phyloP scores from a whole-genome alignment of 2,329 filamentous ascomycete species.

The Phyllosticta citriasiana region DNA sequence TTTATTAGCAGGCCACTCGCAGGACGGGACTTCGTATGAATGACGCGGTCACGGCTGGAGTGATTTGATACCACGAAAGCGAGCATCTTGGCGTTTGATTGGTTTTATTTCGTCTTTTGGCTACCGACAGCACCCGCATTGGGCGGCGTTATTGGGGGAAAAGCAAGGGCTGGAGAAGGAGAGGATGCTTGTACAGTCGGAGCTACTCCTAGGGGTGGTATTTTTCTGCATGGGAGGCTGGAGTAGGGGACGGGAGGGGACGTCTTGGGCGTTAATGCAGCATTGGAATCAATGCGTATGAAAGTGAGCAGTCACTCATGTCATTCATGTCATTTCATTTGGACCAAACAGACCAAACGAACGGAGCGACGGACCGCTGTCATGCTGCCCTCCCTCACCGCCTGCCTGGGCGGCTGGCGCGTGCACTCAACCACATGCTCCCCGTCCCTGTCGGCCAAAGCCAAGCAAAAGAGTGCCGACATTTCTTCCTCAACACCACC shows the following conservation, averaged over 20 bases:
- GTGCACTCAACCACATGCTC: not conserved
- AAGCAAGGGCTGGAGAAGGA: not conserved
- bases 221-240: not conserved
- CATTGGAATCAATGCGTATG: not conserved
- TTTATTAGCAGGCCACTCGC: not conserved
- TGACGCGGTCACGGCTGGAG: not conserved
- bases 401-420: not conserved
- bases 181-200: not conserved
- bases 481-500: not conserved
- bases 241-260: no score
- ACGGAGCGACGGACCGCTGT: not conserved
- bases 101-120: not conserved
- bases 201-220: not conserved
- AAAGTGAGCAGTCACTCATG: not conserved
- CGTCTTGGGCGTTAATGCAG: not conserved
- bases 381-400: not conserved
- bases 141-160: constrained; percentile 3
- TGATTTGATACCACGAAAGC: constrained; percentile 2
- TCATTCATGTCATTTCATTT: no score
- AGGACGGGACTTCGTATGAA: not conserved
- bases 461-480: not conserved
- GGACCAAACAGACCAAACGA: not conserved
- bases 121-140: not conserved
- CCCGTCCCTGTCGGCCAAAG: not conserved
- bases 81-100: constrained; percentile 6